Base-by-base conservation (phyloP, 768 basidiomycete genomes). In the Leccinum boreale region DNA sequence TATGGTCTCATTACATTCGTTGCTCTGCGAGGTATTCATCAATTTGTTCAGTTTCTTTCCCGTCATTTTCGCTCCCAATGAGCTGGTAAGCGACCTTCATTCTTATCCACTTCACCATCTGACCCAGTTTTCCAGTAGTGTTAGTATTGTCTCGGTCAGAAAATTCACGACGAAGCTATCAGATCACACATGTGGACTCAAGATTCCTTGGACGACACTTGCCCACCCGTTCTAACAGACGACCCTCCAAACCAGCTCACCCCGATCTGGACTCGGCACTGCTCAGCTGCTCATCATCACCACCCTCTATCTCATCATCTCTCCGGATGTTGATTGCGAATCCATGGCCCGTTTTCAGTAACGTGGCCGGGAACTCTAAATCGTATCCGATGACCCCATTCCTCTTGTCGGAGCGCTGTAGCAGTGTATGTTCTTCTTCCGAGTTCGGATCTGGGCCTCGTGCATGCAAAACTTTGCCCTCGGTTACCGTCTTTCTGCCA, bases 141-240 rank as follows among this genome's bases (percentile, higher is more conserved):
- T 28, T 28, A 28, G 26, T 28, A 9, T 28, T 28, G 26, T 28
- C 26, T 28, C 26, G 26, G 8, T 28, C 26, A 28, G 26, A 28
- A 28, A 28, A 28, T 9, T 28, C 26, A 28, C 26, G 26, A 28
- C 26, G 8, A 28, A 28, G 8, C 26, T 28, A 26, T 28, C 28
- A 8, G 28, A 28, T 28, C 26, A 28, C 26, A 28, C 26, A 28
- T 28, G 33, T 52, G 63, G 62, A 49, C 19, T 59, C 58, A 23
- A 53, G 15, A n/a, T 19, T 57, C 52, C 58, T 45, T 65, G 21
- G 46, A 54, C 58, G 52, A 64, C 50, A 48, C 29, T 45, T 49
- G 31, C 52, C 9, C 52, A 64, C 26, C 5, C 45, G 26, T 53
- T 58, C 62, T 57, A 64, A 50, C 53, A 50, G 42, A 60, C 58